Evolutionary conservation across 176 grass and related monocot species (phyloP).

Genomic region (Stipa capillata): DNA sequence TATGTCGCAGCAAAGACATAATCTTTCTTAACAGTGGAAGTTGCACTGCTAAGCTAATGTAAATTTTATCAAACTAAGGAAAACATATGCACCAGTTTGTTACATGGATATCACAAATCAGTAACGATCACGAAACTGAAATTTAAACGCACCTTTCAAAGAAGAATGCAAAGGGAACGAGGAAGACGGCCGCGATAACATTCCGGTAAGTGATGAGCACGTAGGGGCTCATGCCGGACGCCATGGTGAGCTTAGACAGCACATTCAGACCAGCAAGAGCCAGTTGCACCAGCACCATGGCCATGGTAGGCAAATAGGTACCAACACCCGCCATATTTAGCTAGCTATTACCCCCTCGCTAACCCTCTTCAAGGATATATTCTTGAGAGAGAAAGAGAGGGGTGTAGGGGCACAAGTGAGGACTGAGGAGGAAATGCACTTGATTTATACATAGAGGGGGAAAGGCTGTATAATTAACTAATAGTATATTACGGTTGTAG

Average conservation of each 20-base stretch:
- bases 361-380: neutral
- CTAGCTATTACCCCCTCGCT: neutral
- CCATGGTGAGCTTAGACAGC: constrained; percentile 73
- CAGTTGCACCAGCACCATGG: neutral
- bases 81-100: neutral
- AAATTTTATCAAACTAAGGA: too few species aligned
- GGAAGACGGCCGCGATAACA: constrained; percentile 50
- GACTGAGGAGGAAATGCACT: too few species aligned
- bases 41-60: too few species aligned
- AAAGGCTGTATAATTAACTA: neutral
- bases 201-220: constrained; percentile 81
- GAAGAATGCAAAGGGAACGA: constrained; percentile 42
- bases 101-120: neutral
- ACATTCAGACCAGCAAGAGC: constrained; percentile 37
- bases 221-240: constrained; percentile 79
- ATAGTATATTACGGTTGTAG: too few species aligned
- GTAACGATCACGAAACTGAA: neutral
- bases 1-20: neutral
- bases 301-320: neutral
- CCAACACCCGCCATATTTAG: neutral
- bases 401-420: too few species aligned
- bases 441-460: neutral
- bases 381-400: neutral
- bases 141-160: constrained; percentile 44
- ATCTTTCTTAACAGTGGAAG: too few species aligned